Percentiles rank a stretch among this genome's conserved stretches.
Evolutionary conservation across 2,329 filamentous ascomycete species (phyloP).

Genomic region (Pseudogymnoascus sp.): DNA sequence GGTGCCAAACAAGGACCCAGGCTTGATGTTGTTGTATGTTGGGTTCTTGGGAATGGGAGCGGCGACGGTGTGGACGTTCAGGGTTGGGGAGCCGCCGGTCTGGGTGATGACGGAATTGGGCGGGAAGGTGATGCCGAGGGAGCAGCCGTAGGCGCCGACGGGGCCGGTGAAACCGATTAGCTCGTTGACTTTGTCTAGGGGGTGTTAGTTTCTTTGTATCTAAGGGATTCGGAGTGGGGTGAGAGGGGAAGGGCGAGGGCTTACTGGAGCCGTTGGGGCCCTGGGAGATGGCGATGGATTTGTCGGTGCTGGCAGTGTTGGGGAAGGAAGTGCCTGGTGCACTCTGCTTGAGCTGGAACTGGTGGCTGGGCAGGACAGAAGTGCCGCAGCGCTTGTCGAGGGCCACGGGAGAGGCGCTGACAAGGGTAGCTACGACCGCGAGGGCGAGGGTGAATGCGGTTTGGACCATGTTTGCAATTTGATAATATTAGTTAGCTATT

Average conservation of each 20-base stretch:
- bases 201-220: background rate
- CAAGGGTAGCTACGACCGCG: background rate
- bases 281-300: background rate
- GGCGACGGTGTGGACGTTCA: background rate
- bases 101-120: background rate
- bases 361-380: background rate
- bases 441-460: background rate
- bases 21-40: conserved; percentile 1
- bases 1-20: background rate
- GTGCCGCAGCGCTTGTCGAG: conserved; percentile 2
- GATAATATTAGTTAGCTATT: background rate
- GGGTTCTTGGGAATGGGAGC: background rate
- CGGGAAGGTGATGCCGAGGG: conserved; percentile 3
- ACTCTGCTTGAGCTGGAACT: background rate
- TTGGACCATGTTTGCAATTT: background rate
- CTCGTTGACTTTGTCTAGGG: background rate
- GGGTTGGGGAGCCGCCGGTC: background rate
- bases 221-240: background rate
- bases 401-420: background rate
- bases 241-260: background rate
- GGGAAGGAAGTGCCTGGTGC: background rate
- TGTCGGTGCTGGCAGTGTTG: background rate
- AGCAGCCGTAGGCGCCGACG: background rate
- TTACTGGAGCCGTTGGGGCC: background rate
- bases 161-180: background rate